phyloP scores from a whole-genome alignment of 2,329 filamentous ascomycete genomes.

The Neoscytalidium dimidiatum region DNA sequence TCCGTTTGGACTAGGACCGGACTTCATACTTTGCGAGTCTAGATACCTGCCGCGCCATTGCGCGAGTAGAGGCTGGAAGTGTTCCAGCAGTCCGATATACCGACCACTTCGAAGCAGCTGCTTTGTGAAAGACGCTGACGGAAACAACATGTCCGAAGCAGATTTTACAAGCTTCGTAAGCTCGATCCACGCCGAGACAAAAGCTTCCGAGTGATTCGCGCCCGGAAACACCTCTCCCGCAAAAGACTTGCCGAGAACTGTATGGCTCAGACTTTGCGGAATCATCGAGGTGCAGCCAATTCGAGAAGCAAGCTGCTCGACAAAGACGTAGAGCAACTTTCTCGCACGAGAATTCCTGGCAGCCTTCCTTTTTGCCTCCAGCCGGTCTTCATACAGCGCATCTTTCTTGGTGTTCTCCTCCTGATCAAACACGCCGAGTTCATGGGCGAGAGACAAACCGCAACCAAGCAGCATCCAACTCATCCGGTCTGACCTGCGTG shows the following conservation, averaged over 20 bases:
- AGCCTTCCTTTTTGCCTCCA: slow-evolving; percentile 26
- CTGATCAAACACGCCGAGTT: slow-evolving; percentile 54
- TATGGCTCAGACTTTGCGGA: slow-evolving; percentile 46
- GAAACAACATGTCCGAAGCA: slow-evolving; percentile 56
- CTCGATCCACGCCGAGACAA: slow-evolving; percentile 55
- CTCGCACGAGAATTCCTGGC: slow-evolving; percentile 40
- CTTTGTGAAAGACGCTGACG: slow-evolving; percentile 43
- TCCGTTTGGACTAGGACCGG: neutral
- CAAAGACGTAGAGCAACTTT: slow-evolving; percentile 48
- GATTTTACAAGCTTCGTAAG: slow-evolving; percentile 50
- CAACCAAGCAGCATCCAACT: slow-evolving; percentile 62
- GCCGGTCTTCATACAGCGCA: neutral
- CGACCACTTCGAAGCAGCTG: slow-evolving; percentile 49
- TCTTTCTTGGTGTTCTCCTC: slow-evolving; percentile 27
- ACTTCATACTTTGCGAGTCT: slow-evolving; percentile 37
- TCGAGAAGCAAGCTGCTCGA: slow-evolving; percentile 54
- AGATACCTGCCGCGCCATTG: slow-evolving; percentile 44
- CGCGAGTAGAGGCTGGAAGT: slow-evolving; percentile 45
- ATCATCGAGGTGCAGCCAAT: slow-evolving; percentile 56
- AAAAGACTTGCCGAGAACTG: slow-evolving; percentile 37
- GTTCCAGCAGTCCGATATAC: slow-evolving; percentile 52
- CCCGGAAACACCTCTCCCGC: slow-evolving; percentile 11
- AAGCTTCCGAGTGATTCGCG: slow-evolving; percentile 24
- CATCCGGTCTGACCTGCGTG: slow-evolving; percentile 58
- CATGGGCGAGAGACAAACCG: slow-evolving; percentile 55